Base-by-base conservation (phyloP, 2,329 filamentous ascomycete species). In the Claviceps arundinis region DNA sequence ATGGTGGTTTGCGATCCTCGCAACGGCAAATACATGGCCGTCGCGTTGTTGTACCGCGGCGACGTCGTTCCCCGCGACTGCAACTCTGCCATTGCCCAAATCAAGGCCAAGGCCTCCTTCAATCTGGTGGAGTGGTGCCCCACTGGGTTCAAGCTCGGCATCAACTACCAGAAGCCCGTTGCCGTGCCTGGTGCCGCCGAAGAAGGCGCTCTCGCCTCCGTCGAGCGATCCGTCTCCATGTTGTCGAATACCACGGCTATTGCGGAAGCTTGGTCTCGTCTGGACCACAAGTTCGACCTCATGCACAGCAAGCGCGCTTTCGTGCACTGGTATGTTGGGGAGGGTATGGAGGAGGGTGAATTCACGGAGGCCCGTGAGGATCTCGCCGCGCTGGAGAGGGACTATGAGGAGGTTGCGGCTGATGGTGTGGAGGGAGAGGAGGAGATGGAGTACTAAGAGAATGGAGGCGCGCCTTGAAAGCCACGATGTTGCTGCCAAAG, bases 311-410 rank as follows among this genome's bases (percentile, higher is more conserved):
- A 86, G 78, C 82, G 83, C 59, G 82, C 83, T 55, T 86, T 87
- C 61, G 82, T 86, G 46, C 82, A 87, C 72, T 86, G 83, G 83
- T 87, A 87, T 60, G 87, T 93, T 51, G 87, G 87, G 59, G 87
- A 93, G 73, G 87, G 87, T 72, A 93, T 93, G 87, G 87, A 93
- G 74, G 87, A 93, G 69, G 87, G 87, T 62, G 87, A 93, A 70
- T 93, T 93, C 74, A 86, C 83, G 57, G 87, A 93, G 71, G 87
- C 87, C 56, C 84, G 87, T 60, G 87, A 93, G 73, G 87, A 93
- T 67, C 75, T 93, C 55, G 87, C 87, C 56, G 87, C 87, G 47
- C 75, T 93, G 37, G 87, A 91, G 76, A 87, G 85, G 74, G 87
- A 91, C 63, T 91, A 91, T 66, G 86, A 89, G 70, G 87, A 90